Conservation (phyloP, 179 eudicot genomes). For the Silene noctiflora region DNA sequence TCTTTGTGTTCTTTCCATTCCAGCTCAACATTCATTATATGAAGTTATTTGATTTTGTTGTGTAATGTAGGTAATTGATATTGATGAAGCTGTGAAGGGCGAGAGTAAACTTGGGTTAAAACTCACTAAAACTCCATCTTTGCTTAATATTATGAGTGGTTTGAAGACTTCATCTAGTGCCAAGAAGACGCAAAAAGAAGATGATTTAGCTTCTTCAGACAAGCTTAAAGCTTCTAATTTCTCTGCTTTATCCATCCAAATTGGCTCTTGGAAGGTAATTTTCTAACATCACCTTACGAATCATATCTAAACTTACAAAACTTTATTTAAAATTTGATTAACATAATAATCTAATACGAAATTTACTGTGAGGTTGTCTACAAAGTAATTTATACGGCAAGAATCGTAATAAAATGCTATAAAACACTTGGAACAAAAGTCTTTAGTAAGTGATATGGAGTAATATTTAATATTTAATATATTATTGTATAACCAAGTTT, state of each 20-base stretch:
- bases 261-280: slow-evolving; percentile 34
- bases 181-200: slow-evolving; percentile 4
- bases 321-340: no score
- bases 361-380: no score
- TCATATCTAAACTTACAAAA: no score
- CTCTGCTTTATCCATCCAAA: slow-evolving; percentile 25
- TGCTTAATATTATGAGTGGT: slow-evolving; percentile 20
- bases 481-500: no score
- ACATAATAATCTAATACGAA: no score
- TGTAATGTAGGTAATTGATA: slow-evolving; percentile 15
- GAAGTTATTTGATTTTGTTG: background rate
- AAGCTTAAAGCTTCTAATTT: slow-evolving; percentile 35
- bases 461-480: no score
- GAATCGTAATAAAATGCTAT: no score
- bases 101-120: slow-evolving; percentile 26
- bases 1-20: background rate
- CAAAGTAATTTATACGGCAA: no score
- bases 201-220: background rate
- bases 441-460: no score
- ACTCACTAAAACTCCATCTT: slow-evolving; percentile 30
- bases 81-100: slow-evolving; percentile 10
- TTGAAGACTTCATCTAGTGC: background rate
- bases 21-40: background rate
- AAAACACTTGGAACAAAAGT: no score
- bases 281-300: no score